Conservation (phyloP, 164 flowering plant genomes). For the Vitis cinerea region DNA sequence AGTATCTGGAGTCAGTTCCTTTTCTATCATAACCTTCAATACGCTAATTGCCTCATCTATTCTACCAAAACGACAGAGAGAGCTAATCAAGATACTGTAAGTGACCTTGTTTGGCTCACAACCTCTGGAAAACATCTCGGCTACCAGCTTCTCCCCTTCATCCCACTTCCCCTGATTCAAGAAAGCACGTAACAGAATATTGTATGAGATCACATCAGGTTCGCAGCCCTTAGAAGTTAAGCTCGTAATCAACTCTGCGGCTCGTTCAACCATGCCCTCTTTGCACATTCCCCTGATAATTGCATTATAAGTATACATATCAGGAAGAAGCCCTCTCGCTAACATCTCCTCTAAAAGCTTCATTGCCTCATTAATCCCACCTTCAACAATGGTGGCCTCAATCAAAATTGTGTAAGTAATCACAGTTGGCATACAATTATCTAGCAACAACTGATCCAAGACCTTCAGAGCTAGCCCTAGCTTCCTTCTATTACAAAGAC, state of each 20-base stretch:
- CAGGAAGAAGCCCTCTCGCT: slow-evolving; percentile 55
- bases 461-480: slow-evolving; percentile 53
- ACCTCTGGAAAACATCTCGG: slow-evolving; percentile 52
- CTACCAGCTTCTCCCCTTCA: slow-evolving; percentile 53
- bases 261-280: slow-evolving; percentile 61
- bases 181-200: slow-evolving; percentile 55
- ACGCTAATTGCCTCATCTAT: slow-evolving; percentile 53
- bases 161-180: slow-evolving; percentile 56
- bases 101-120: slow-evolving; percentile 69
- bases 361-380: slow-evolving; percentile 55
- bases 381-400: slow-evolving; percentile 60
- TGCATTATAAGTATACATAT: slow-evolving; percentile 67
- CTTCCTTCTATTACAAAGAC: slow-evolving; percentile 67
- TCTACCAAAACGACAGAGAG: slow-evolving; percentile 65
- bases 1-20: slow-evolving; percentile 63
- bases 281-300: slow-evolving; percentile 75
- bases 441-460: slow-evolving; percentile 54
- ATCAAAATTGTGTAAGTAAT: slow-evolving; percentile 78
- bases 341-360: slow-evolving; percentile 72
- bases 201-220: slow-evolving; percentile 71
- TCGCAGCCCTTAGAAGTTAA: slow-evolving; percentile 41
- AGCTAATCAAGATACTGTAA: slow-evolving; percentile 62
- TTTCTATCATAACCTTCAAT: slow-evolving; percentile 59
- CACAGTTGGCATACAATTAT: slow-evolving; percentile 61
- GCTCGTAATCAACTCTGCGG: slow-evolving; percentile 52